phyloP scores from a whole-genome alignment of 176 grass and related monocot species.

The Zoysia pacifica region DNA sequence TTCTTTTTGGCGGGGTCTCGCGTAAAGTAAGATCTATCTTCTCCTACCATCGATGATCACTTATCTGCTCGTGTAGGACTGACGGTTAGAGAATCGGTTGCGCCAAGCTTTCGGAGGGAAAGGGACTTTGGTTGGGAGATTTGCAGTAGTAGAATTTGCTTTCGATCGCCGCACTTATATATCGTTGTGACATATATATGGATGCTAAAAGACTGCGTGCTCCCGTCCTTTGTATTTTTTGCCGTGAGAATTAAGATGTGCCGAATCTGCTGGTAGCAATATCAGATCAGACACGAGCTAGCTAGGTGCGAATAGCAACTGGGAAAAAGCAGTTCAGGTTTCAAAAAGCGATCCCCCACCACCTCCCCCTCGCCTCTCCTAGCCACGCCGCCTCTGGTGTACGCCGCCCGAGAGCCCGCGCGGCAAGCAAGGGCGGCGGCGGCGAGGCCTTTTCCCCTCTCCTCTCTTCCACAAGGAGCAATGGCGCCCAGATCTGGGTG shows the following conservation, averaged over 20 bases:
- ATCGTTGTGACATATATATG: not conserved
- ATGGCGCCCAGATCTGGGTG: too few species aligned
- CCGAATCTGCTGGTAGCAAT: not conserved
- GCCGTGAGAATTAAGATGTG: not conserved
- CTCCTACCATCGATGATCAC: slow-evolving; percentile 3
- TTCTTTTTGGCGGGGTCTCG: not conserved
- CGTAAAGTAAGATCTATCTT: not conserved
- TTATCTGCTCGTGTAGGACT: not conserved
- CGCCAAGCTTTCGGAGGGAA: slow-evolving; percentile 11
- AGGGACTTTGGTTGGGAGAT: slow-evolving; percentile 33
- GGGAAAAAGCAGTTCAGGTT: too few species aligned
- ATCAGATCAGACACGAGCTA: not conserved
- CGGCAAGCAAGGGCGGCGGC: too few species aligned
- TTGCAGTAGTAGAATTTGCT: slow-evolving; percentile 10
- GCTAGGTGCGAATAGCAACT: too few species aligned
- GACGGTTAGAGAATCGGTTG: slow-evolving; percentile 35
- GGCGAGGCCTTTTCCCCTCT: too few species aligned
- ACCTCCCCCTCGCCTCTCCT: too few species aligned
- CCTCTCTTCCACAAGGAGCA: too few species aligned
- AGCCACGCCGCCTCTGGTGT: too few species aligned
- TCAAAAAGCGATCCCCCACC: too few species aligned
- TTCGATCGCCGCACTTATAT: slow-evolving; percentile 7
- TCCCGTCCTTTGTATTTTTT: not conserved
- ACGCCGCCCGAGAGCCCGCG: too few species aligned
- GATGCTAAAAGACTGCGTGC: not conserved